These are phyloP conservation scores for Plantago elongata DNA, from an alignment of 257 asterid genomes.

Conservation along the genomic window DNA sequence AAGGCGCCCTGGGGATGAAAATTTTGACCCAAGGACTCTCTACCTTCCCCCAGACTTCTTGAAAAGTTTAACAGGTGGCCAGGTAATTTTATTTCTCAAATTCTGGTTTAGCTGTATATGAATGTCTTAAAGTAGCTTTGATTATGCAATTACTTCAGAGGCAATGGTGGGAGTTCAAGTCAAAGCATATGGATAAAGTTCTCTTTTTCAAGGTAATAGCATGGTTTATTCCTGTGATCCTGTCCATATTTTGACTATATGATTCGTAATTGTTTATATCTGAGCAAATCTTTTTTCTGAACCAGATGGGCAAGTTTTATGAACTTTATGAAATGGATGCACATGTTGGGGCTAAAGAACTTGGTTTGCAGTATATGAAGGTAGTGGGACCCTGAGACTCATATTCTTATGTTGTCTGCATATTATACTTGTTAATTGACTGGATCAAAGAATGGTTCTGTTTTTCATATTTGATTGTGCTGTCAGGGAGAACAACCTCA, in stretches of 20 bases:
- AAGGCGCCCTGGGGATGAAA: constrained; percentile 60
- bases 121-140: constrained; percentile 18
- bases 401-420: background rate
- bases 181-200: constrained; percentile 98
- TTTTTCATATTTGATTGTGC: constrained; percentile 24
- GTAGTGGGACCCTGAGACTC: constrained; percentile 33
- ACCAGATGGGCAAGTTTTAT: constrained; percentile 97
- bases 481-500: constrained; percentile 97
- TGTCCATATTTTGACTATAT: constrained; percentile 9
- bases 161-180: constrained; percentile 99
- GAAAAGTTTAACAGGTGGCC: constrained; percentile 76
- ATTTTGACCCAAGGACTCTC: constrained; percentile 82
- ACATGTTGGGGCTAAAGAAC: constrained; percentile 93
- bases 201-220: constrained; percentile 84
- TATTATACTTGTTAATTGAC: no score
- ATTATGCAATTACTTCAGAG: constrained; percentile 46
- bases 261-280: constrained; percentile 14
- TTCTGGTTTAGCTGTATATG: constrained; percentile 15
- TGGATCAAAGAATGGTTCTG: background rate
- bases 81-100: constrained; percentile 50
- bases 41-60: constrained; percentile 72
- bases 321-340: constrained; percentile 99
- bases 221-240: constrained; percentile 11
- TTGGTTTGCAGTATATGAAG: constrained; percentile 97
- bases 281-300: constrained; percentile 19